These are phyloP conservation scores for Phallus indusiatus DNA, from an alignment of 768 basidiomycete genomes.

Conservation along the genomic window DNA sequence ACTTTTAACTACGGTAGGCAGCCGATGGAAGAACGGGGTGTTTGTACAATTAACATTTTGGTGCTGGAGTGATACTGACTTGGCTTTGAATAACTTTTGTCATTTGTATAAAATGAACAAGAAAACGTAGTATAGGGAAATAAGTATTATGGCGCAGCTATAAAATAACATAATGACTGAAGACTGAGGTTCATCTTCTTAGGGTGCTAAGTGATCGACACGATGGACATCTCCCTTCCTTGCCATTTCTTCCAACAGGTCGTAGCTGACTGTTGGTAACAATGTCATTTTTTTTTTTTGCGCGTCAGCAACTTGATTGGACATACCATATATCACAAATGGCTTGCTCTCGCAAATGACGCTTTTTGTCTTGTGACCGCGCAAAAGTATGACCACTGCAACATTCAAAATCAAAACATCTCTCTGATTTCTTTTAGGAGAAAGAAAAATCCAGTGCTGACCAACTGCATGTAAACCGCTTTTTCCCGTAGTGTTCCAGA, in stretches of 20 bases:
- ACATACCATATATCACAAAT: background rate
- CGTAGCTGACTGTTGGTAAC: background rate
- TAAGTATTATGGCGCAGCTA: too few relatives aligned
- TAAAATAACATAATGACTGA: background rate
- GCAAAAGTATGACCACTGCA: slow-evolving; percentile 1
- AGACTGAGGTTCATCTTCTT: background rate
- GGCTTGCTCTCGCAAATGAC: background rate
- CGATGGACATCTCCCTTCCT: background rate
- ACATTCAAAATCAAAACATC: background rate
- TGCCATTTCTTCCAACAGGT: background rate
- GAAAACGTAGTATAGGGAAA: too few relatives aligned
- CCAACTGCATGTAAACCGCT: slow-evolving; percentile 6
- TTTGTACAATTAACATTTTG: too few relatives aligned
- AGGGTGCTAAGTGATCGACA: background rate
- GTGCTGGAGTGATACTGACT: too few relatives aligned
- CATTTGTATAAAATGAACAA: too few relatives aligned
- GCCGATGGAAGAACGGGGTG: too few relatives aligned
- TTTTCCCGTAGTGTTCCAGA: background rate
- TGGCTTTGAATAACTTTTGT: too few relatives aligned
- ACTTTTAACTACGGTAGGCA: background rate
- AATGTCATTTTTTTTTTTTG: background rate
- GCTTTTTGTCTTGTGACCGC: background rate
- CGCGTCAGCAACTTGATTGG: background rate
- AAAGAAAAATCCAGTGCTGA: background rate
- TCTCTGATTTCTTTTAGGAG: background rate